These are phyloP conservation scores for Arthrobotrys pseudoclavata DNA, from an alignment of 2,329 filamentous ascomycete species.

Conservation along the genomic window DNA sequence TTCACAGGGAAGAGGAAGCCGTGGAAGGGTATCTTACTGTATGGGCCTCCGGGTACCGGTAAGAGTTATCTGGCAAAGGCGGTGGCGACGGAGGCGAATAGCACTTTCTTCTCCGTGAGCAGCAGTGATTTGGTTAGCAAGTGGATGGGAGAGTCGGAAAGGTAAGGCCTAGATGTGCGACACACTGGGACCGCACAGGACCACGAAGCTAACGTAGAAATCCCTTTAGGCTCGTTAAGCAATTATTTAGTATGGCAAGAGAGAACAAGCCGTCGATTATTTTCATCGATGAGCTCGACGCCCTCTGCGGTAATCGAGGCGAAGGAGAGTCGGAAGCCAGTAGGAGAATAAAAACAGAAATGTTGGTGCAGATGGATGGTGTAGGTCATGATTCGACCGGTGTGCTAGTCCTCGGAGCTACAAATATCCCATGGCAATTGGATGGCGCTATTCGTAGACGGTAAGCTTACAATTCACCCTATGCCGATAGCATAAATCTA, in stretches of 20 bases:
- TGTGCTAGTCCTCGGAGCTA: conserved; percentile 93
- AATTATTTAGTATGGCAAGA: conserved; percentile 96
- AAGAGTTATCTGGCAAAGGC: conserved; percentile 98
- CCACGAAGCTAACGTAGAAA: background rate
- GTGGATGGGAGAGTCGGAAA: conserved; percentile 99
- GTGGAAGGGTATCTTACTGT: conserved; percentile 97
- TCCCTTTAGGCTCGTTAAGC: conserved; percentile 82
- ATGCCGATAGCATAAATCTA: conserved; percentile 11
- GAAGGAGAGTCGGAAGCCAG: conserved; percentile 99
- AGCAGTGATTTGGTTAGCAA: conserved; percentile 98
- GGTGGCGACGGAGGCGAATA: conserved; percentile 97
- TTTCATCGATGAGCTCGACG: conserved; percentile 98
- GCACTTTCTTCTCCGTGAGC: conserved; percentile 98
- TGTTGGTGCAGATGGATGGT: conserved; percentile 99
- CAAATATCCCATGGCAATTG: conserved; percentile 98
- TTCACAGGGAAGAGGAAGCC: conserved; percentile 97
- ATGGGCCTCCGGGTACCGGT: conserved; percentile 95
- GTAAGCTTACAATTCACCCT: conserved; percentile 31
- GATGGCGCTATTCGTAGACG: conserved; percentile 95
- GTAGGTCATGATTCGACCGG: conserved; percentile 95
- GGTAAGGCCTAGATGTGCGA: conserved; percentile 71
- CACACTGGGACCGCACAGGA: background rate
- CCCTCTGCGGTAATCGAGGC: conserved; percentile 88
- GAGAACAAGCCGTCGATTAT: conserved; percentile 99
- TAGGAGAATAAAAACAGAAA: conserved; percentile 96